Percentiles rank a stretch among this genome's conserved stretches.
phyloP scores from a whole-genome alignment of 2,329 filamentous ascomycete species.

The Cyclaneusma minus region DNA sequence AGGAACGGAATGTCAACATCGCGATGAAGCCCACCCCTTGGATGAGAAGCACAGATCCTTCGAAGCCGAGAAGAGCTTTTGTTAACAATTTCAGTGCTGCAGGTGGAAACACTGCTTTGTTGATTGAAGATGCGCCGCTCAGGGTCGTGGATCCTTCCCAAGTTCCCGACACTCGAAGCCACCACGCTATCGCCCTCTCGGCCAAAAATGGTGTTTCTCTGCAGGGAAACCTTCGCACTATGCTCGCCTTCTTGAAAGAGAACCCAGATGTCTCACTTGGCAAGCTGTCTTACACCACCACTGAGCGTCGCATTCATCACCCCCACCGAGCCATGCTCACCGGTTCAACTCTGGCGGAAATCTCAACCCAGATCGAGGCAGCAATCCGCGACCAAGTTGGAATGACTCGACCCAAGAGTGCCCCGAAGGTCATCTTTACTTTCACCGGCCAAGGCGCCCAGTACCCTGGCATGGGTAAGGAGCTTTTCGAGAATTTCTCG shows the following conservation, averaged over 20 bases:
- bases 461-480: slow-evolving; percentile 9
- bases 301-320: slow-evolving; percentile 39
- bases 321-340: slow-evolving; percentile 36
- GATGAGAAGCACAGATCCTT: slow-evolving; percentile 19
- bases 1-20: slow-evolving; percentile 19
- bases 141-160: slow-evolving; percentile 17
- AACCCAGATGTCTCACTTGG: slow-evolving; percentile 10
- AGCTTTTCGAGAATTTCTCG: slow-evolving; percentile 21
- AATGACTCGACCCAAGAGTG: slow-evolving; percentile 23
- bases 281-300: slow-evolving; percentile 17
- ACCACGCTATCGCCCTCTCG: slow-evolving; percentile 28
- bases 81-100: slow-evolving; percentile 34
- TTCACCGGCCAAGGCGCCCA: slow-evolving; percentile 23
- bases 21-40: slow-evolving; percentile 8
- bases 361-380: slow-evolving; percentile 27
- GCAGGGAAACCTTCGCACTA: slow-evolving; percentile 10
- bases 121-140: slow-evolving; percentile 16
- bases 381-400: slow-evolving; percentile 23
- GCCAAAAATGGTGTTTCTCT: slow-evolving; percentile 24
- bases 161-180: slow-evolving; percentile 24
- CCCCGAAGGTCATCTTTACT: slow-evolving; percentile 15
- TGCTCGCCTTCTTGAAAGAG: slow-evolving; percentile 11
- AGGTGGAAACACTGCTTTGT: slow-evolving; percentile 17
- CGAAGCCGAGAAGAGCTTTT: slow-evolving; percentile 22
- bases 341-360: slow-evolving; percentile 25